Conservation (phyloP, 768 basidiomycete species). For the Pulveroboletus sp. region DNA sequence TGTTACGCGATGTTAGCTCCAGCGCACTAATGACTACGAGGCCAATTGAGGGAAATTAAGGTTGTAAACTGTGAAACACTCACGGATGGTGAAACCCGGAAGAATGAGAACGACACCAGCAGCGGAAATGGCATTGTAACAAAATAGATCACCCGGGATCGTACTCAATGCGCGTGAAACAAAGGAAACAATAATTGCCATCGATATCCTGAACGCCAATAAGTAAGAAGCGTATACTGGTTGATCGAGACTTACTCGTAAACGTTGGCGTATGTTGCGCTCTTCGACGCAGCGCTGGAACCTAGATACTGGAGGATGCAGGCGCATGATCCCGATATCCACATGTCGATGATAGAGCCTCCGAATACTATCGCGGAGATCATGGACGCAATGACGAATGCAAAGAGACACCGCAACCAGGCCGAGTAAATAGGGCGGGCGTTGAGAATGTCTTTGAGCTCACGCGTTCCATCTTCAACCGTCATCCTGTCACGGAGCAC, state of each 20-base stretch:
- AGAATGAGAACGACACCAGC: constrained; percentile 89
- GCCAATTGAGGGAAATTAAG: neutral
- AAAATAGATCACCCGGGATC: constrained; percentile 71
- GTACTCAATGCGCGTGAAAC: constrained; percentile 74
- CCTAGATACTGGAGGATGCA: constrained; percentile 75
- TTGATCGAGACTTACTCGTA: constrained; percentile 67
- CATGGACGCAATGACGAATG: constrained; percentile 73
- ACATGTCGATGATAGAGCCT: constrained; percentile 78
- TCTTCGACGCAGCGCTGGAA: constrained; percentile 77
- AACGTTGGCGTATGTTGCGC: constrained; percentile 89
- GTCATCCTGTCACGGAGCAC: constrained; percentile 82
- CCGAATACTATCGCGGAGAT: constrained; percentile 84
- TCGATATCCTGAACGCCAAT: constrained; percentile 58
- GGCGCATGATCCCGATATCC: constrained; percentile 68
- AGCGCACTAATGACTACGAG: constrained; percentile 67
- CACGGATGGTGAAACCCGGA: constrained; percentile 80
- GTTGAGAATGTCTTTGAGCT: constrained; percentile 59
- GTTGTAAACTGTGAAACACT: constrained; percentile 30
- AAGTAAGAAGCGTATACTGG: neutral
- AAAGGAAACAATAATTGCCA: constrained; percentile 81
- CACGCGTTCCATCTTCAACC: constrained; percentile 65
- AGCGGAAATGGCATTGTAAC: constrained; percentile 87
- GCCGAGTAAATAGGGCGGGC: constrained; percentile 67
- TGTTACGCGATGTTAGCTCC: constrained; percentile 76
- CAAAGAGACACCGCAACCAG: constrained; percentile 63